Percentiles rank a stretch among this genome's conserved stretches.
phyloP scores from a whole-genome alignment of 768 basidiomycete genomes.

The Plicaturopsis crispa region DNA sequence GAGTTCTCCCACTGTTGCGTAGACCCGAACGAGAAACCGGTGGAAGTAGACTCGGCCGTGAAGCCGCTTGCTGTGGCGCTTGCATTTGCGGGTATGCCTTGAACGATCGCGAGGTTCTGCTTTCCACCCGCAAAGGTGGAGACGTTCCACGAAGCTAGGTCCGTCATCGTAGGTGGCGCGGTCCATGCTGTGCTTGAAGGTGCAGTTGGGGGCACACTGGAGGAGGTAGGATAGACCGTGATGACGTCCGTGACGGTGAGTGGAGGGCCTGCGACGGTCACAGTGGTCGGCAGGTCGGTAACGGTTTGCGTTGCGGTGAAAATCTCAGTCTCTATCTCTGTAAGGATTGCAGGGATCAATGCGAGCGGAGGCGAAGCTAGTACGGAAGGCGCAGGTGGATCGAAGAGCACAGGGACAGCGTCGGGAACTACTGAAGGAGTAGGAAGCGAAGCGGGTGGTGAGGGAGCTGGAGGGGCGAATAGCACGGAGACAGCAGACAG shows the following conservation, averaged over 20 bases:
- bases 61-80: conserved; percentile 15
- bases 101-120: conserved; percentile 48
- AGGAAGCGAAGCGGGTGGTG: too few species aligned
- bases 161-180: conserved; percentile 42
- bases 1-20: conserved; percentile 19
- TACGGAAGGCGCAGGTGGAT: too few species aligned
- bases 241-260: conserved; percentile 12
- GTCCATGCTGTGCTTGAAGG: conserved; percentile 34
- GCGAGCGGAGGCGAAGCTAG: too few species aligned
- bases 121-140: conserved; percentile 45
- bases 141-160: conserved; percentile 55
- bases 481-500: too few species aligned
- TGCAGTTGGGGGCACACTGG: conserved; percentile 1
- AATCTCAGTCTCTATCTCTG: conserved; percentile 2
- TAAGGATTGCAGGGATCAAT: too few species aligned
- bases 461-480: too few species aligned
- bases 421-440: too few species aligned
- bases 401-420: too few species aligned
- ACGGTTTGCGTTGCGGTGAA: conserved; percentile 9
- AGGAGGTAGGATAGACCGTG: conserved; percentile 11
- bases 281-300: conserved; percentile 11
- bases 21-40: conserved; percentile 8
- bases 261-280: conserved; percentile 11
- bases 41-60: conserved; percentile 9
- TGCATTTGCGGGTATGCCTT: conserved; percentile 33